These are phyloP conservation scores for Antarctomyces pellizariae DNA, from an alignment of 495 filamentous ascomycete genomes.

Conservation along the genomic window DNA sequence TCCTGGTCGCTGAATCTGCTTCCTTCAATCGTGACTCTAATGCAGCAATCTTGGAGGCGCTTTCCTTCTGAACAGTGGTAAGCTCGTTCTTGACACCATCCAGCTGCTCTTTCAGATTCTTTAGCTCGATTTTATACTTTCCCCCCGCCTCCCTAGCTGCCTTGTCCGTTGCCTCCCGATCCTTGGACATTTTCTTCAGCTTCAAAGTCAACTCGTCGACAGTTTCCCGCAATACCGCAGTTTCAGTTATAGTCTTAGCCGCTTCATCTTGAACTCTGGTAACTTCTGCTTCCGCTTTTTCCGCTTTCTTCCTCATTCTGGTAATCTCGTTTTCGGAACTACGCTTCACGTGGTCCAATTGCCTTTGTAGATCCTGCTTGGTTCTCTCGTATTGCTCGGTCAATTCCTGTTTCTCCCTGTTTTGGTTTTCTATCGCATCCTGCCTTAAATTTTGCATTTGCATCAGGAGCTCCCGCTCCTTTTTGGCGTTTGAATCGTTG, in stretches of 20 bases:
- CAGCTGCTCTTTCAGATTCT: constrained; percentile 3
- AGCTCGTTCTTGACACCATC: constrained; percentile 17
- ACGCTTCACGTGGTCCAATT: constrained; percentile 16
- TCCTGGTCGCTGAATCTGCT: constrained; percentile 11
- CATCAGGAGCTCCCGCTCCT: no score
- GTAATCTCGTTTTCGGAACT: constrained; percentile 18
- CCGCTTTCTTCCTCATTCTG: constrained; percentile 15
- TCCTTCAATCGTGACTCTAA: constrained; percentile 18
- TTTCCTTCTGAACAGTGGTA: constrained; percentile 31
- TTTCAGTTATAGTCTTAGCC: constrained; percentile 6
- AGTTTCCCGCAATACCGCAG: constrained; percentile 6
- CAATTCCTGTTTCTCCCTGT: no score
- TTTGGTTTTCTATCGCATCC: no score
- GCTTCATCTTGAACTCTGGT: not conserved
- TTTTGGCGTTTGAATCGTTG: no score
- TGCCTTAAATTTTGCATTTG: no score
- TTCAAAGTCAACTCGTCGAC: constrained; percentile 5
- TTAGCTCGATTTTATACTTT: not conserved
- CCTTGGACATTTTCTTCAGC: not conserved
- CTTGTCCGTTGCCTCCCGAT: not conserved
- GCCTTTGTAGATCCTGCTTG: constrained; percentile 7
- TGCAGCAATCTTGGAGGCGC: constrained; percentile 22
- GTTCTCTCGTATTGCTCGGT: constrained; percentile 1
- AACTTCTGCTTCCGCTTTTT: no score
- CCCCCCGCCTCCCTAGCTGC: not conserved